phyloP scores from a whole-genome alignment of 176 grass and related monocot genomes.

The Oryza punctata region DNA sequence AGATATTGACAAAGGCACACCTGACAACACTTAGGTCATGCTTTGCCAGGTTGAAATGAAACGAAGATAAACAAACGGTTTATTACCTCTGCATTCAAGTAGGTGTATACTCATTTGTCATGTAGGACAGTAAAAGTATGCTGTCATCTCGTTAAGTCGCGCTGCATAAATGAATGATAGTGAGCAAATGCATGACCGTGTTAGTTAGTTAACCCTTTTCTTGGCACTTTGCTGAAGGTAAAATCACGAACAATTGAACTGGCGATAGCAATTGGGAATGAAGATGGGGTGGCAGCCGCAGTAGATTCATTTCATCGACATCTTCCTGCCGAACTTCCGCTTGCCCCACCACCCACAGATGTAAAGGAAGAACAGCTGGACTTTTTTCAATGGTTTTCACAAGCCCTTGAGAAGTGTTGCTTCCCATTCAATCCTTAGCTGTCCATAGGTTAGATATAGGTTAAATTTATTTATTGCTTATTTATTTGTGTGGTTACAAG shows the following conservation, averaged over 20 bases:
- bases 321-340: constrained; percentile 66
- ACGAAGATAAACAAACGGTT: neutral
- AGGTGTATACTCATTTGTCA: neutral
- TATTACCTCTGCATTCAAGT: neutral
- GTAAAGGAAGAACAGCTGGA: constrained; percentile 53
- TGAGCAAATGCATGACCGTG: neutral
- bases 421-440: constrained; percentile 59
- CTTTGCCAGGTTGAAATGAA: neutral
- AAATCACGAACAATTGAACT: constrained; percentile 74
- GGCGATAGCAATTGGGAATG: constrained; percentile 80
- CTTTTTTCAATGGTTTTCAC: constrained; percentile 59
- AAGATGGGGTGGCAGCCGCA: constrained; percentile 85
- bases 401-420: constrained; percentile 75
- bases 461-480: constrained; percentile 25
- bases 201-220: constrained; percentile 17
- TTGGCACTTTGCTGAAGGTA: constrained; percentile 56
- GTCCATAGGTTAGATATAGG: constrained; percentile 6
- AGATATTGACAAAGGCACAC: neutral
- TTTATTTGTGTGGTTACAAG: constrained; percentile 30
- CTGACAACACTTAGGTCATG: neutral
- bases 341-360: constrained; percentile 30
- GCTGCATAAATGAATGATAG: constrained; percentile 6
- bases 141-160: neutral
- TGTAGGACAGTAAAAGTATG: neutral
- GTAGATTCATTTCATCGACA: constrained; percentile 82